Percentiles rank a stretch among this genome's conserved stretches.
Conservation (phyloP, 2,329 filamentous ascomycete genomes). For the Plenodomus tracheiphilus region DNA sequence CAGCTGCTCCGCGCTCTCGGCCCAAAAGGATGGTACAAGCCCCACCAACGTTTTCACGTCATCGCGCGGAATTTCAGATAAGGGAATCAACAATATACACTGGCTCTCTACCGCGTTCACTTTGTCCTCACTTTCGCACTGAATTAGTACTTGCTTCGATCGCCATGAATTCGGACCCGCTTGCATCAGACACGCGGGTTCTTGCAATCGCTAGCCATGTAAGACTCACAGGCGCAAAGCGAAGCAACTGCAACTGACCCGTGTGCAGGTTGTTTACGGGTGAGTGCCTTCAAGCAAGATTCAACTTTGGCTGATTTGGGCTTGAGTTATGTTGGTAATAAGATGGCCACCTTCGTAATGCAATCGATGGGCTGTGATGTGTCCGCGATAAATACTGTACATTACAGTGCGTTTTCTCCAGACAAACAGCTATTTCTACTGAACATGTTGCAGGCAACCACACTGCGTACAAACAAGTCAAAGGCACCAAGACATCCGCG, state of each 20-base stretch:
- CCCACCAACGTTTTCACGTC: slow-evolving; percentile 39
- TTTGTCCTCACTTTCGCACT: neutral
- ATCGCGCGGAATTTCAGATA: slow-evolving; percentile 41
- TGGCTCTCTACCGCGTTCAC: slow-evolving; percentile 9
- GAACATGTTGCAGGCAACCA: slow-evolving; percentile 73
- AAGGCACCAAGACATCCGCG: slow-evolving; percentile 79
- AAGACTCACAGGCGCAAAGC: slow-evolving; percentile 49
- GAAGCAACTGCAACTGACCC: slow-evolving; percentile 27
- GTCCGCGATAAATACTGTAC: slow-evolving; percentile 90
- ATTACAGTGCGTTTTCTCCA: slow-evolving; percentile 74
- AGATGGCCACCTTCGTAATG: slow-evolving; percentile 93
- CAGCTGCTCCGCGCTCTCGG: slow-evolving; percentile 22
- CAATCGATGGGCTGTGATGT: slow-evolving; percentile 94
- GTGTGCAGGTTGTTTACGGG: slow-evolving; percentile 70
- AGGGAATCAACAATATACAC: slow-evolving; percentile 35
- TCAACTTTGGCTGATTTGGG: slow-evolving; percentile 21
- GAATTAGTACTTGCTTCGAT: slow-evolving; percentile 5
- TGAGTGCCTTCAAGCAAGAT: slow-evolving; percentile 50
- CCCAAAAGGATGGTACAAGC: slow-evolving; percentile 21
- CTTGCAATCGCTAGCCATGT: slow-evolving; percentile 95
- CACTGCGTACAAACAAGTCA: slow-evolving; percentile 87
- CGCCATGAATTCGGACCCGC: slow-evolving; percentile 40
- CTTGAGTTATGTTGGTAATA: slow-evolving; percentile 93
- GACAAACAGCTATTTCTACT: neutral
- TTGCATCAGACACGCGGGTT: slow-evolving; percentile 67